Percentiles rank a stretch among this genome's conserved stretches.
phyloP scores from a whole-genome alignment of 2,329 filamentous ascomycete genomes.

The Hypoxylon sp. region DNA sequence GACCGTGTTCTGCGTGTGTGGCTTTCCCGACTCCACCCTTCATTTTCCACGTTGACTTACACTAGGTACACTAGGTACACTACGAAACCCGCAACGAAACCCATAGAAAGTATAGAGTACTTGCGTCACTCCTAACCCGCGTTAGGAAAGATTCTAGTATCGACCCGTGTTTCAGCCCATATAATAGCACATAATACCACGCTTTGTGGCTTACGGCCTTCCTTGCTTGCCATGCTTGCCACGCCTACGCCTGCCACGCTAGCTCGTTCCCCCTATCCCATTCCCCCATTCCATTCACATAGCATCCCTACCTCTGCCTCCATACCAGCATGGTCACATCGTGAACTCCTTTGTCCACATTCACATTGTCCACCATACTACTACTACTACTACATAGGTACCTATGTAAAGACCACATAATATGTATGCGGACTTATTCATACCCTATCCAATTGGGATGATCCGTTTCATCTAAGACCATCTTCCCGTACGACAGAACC shows the following conservation, averaged over 20 bases:
- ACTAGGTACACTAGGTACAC: no score
- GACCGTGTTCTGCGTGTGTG: conserved; percentile 21
- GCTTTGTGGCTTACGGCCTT: conserved; percentile 23
- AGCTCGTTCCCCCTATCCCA: not conserved
- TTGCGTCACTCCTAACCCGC: conserved; percentile 24
- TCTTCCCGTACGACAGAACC: not conserved
- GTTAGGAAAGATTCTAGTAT: conserved; percentile 23
- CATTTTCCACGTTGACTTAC: no score
- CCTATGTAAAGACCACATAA: conserved; percentile 11
- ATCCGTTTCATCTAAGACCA: conserved; percentile 1
- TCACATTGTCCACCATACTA: not conserved
- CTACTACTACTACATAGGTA: no score
- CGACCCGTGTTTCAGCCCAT: conserved; percentile 37
- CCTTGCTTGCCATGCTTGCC: conserved; percentile 19
- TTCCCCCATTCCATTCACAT: conserved; percentile 5
- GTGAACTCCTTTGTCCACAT: conserved; percentile 6
- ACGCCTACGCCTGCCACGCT: conserved; percentile 10
- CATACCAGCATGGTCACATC: conserved; percentile 3
- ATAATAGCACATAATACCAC: conserved; percentile 9
- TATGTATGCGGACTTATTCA: not conserved
- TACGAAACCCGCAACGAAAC: no score
- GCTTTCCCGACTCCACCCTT: conserved; percentile 24
- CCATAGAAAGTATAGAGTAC: conserved; percentile 27
- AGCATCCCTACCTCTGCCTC: not conserved
- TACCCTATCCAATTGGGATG: conserved; percentile 17